Conservation (phyloP, 2,329 filamentous ascomycete genomes). For the Neurospora sp. region DNA sequence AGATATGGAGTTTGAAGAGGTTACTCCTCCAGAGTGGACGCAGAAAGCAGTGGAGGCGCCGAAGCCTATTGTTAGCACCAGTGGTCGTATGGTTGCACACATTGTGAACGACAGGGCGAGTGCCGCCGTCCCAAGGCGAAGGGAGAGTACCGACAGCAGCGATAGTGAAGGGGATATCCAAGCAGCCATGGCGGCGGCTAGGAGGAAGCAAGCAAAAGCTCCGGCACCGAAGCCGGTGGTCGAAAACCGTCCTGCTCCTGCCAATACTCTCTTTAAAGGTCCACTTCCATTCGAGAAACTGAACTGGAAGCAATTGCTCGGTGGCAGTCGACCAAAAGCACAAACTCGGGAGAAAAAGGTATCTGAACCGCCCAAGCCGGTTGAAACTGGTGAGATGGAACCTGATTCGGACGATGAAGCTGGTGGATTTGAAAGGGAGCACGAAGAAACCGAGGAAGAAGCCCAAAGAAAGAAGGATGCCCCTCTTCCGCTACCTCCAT, state of each 20-base stretch:
- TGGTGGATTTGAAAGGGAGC: constrained; percentile 56
- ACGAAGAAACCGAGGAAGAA: constrained; percentile 19
- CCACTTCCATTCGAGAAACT: constrained; percentile 88
- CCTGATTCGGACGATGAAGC: constrained; percentile 38
- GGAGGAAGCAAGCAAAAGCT: constrained; percentile 38
- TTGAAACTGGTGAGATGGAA: constrained; percentile 18
- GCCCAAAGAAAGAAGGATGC: constrained; percentile 29
- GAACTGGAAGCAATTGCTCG: constrained; percentile 53
- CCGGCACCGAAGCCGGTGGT: constrained; percentile 25
- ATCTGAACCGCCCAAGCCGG: constrained; percentile 10
- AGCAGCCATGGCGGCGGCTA: constrained; percentile 63
- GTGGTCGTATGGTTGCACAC: constrained; percentile 57
- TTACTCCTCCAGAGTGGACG: constrained; percentile 43
- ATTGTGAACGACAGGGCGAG: constrained; percentile 66
- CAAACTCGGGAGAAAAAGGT: constrained; percentile 24
- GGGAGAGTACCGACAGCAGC: constrained; percentile 46
- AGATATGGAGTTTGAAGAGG: constrained; percentile 40
- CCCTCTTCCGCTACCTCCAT: constrained; percentile 61
- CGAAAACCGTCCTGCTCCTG: constrained; percentile 33
- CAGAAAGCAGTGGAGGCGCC: constrained; percentile 42
- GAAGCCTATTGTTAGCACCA: constrained; percentile 40
- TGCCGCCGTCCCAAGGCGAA: constrained; percentile 42
- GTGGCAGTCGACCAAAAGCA: constrained; percentile 12
- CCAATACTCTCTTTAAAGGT: constrained; percentile 60
- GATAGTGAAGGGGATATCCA: constrained; percentile 76